Conservation (phyloP, 805 yeast genomes). For the Candida ortonii region DNA sequence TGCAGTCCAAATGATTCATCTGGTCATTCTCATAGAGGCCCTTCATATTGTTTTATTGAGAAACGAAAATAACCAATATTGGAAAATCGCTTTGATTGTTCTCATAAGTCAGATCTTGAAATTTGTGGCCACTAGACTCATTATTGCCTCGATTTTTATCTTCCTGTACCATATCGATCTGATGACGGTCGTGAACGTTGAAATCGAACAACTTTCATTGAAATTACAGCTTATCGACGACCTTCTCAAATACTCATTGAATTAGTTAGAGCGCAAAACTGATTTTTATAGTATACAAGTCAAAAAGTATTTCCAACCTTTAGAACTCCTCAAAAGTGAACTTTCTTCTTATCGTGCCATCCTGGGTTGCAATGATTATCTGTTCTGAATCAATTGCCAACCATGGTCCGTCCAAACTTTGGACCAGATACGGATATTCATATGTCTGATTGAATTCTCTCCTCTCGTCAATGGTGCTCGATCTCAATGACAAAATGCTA, state of each 20-base stretch:
- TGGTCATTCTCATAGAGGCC: conserved; percentile 32
- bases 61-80: conserved; percentile 27
- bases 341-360: conserved; percentile 32
- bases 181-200: conserved; percentile 23
- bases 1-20: conserved; percentile 31
- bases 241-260: conserved; percentile 15
- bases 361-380: conserved; percentile 45
- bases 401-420: conserved; percentile 82
- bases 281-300: background rate
- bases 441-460: conserved; percentile 71
- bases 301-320: no score
- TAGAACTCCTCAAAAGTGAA: conserved; percentile 28
- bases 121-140: conserved; percentile 21
- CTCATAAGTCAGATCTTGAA: conserved; percentile 23
- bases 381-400: conserved; percentile 62
- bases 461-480: conserved; percentile 68
- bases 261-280: conserved; percentile 1
- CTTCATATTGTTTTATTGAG: conserved; percentile 30
- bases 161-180: conserved; percentile 23
- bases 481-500: conserved; percentile 28
- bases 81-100: conserved; percentile 29
- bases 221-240: conserved; percentile 22
- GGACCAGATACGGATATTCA: conserved; percentile 70
- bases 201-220: conserved; percentile 24
- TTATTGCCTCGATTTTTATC: conserved; percentile 18